Base-by-base conservation (phyloP, 352 stramenopile genomes). In the Globisporangium paroecandrum region DNA sequence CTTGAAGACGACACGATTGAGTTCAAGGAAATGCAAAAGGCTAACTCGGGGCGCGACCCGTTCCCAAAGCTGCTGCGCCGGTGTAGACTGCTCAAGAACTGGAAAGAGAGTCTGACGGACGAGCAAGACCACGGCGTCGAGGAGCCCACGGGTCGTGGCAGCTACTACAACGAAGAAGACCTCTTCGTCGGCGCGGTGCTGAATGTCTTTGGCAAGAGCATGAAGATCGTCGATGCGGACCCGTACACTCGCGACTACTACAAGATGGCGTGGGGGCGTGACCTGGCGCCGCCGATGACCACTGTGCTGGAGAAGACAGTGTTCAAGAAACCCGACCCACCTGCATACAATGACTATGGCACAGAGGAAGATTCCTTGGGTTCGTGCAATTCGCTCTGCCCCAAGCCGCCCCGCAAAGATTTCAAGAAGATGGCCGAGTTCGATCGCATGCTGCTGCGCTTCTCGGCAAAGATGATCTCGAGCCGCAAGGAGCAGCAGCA, bases 1-100 rank as follows among this genome's bases (percentile, higher is more conserved):
- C 72, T 97, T 15, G 85, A 90, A 69, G 91, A 97, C 64, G 87
- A 96, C 70, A 95, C 88, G 62, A 78, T 97, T 64, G 88, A 97
- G 71, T 90, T 97, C 73, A 91, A 91, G 51, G 90, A 97, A 70
- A 75, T 91, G 5, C 72, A 78, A n/a, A 78, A 78, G 46, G 71
- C 76, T 13, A 97, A 97, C 66, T 94, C 89, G 25, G 90, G 89
- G 1, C 76, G 87, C 32, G 87, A 96, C 55, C 82, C 76, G 72
- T 95, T 94, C 73, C 81, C 83, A n/a, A 64, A 89, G 38, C 75
- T 95, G 32, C 75, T 96, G 29, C 84, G 79, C 34, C 85, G 88
- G 57, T 73, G 60, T 24, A 81, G 79, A 9, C 68, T 94, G 25
- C 74, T 90, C 57, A 91, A 92, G 66, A 66, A 89, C 64, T 90